phyloP scores from a whole-genome alignment of 495 filamentous ascomycete species.

The Beverwykella pulmonaria region DNA sequence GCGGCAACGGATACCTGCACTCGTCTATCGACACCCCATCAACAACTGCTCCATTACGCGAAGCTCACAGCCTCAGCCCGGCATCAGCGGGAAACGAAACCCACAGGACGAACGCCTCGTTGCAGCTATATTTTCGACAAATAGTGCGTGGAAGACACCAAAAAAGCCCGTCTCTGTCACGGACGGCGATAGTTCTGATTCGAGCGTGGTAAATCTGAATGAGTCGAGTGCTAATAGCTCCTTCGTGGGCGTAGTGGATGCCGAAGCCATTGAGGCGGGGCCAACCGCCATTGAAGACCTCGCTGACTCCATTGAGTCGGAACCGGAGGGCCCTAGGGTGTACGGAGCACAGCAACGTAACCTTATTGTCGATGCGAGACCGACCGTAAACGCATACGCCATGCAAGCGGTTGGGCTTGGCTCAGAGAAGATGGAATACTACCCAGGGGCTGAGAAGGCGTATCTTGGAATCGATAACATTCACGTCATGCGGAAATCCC shows the following conservation, averaged over 20 bases:
- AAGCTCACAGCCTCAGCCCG: slow-evolving; percentile 90
- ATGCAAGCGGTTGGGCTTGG: slow-evolving; percentile 95
- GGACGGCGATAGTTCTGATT: slow-evolving; percentile 31
- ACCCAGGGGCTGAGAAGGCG: slow-evolving; percentile 85
- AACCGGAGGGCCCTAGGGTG: slow-evolving; percentile 55
- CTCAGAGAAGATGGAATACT: slow-evolving; percentile 98
- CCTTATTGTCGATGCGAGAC: slow-evolving; percentile 93
- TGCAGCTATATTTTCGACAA: slow-evolving; percentile 82
- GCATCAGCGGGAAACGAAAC: slow-evolving; percentile 83
- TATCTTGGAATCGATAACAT: slow-evolving; percentile 99
- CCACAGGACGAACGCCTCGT: slow-evolving; percentile 96
- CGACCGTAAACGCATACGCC: slow-evolving; percentile 90
- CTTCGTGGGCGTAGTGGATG: slow-evolving; percentile 49
- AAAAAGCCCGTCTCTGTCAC: slow-evolving; percentile 43
- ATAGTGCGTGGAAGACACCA: slow-evolving; percentile 49
- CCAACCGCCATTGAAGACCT: slow-evolving; percentile 64
- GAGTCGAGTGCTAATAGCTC: slow-evolving; percentile 39
- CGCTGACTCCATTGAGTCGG: slow-evolving; percentile 54
- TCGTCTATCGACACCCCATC: slow-evolving; percentile 91
- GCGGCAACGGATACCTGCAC: slow-evolving; percentile 78
- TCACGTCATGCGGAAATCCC: slow-evolving; percentile 93
- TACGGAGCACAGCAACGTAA: slow-evolving; percentile 96
- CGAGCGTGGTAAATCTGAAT: slow-evolving; percentile 29
- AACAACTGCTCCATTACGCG: slow-evolving; percentile 97
- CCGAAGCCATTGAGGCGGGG: slow-evolving; percentile 53